Conservation (phyloP, 495 filamentous ascomycete species). For the Schizothecium vesticola region DNA sequence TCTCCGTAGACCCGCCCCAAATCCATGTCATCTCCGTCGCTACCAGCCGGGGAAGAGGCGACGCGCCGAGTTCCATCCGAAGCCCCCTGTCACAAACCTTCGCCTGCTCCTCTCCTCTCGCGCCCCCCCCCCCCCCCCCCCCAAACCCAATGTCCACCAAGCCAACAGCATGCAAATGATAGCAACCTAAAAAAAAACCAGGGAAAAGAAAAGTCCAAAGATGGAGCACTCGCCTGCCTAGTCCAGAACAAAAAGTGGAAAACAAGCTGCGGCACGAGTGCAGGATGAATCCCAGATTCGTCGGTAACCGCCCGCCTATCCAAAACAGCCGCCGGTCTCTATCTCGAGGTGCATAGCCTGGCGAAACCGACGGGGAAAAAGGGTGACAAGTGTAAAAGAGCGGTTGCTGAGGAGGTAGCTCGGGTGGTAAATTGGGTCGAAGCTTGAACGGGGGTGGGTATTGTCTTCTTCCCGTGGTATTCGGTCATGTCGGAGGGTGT, state of each 20-base stretch:
- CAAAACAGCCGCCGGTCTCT: not conserved
- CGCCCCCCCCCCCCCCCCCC: not conserved
- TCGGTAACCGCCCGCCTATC: not conserved
- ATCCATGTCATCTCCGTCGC: not conserved
- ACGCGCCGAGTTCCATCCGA: not conserved
- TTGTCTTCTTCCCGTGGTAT: not conserved
- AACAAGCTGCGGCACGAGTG: not conserved
- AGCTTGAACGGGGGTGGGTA: not conserved
- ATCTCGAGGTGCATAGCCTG: not conserved
- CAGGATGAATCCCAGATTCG: not conserved
- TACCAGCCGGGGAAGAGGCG: not conserved
- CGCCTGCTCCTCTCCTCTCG: not conserved
- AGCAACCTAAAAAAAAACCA: not conserved
- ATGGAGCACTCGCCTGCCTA: not conserved
- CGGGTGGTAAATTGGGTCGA: not conserved
- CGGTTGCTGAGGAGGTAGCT: not conserved
- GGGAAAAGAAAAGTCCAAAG: not conserved
- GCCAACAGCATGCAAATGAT: not conserved
- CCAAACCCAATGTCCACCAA: not conserved
- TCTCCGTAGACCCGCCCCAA: not conserved
- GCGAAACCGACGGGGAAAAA: not conserved
- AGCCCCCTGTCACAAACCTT: not conserved
- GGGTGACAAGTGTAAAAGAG: too few species aligned
- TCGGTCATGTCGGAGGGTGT: not conserved
- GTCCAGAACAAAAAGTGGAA: not conserved